phyloP scores from a whole-genome alignment of 202 grass and related monocot genomes.

The Schoenoplectus tabernaemontani region DNA sequence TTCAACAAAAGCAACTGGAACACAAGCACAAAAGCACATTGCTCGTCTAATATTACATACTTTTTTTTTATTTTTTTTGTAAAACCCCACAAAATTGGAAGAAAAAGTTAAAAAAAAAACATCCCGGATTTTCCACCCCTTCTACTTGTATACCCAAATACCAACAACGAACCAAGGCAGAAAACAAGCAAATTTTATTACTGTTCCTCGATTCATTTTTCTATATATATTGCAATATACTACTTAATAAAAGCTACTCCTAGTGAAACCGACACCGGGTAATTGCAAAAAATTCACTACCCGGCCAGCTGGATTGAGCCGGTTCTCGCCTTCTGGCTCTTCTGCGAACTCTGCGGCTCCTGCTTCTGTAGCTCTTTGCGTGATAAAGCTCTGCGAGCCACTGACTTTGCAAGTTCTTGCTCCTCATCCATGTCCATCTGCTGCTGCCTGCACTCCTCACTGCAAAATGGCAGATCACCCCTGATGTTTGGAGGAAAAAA shows the following conservation, averaged over 20 bases:
- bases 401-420: neutral
- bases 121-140: neutral
- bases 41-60: neutral
- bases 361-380: constrained; percentile 14
- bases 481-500: constrained; percentile 23
- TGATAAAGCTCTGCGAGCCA: neutral
- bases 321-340: constrained; percentile 1
- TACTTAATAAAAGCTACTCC: neutral
- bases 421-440: constrained; percentile 78
- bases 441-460: constrained; percentile 84
- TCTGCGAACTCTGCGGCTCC: neutral
- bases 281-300: constrained; percentile 21
- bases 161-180: neutral
- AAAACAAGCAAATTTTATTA: neutral
- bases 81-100: constrained; percentile 19
- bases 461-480: constrained; percentile 90
- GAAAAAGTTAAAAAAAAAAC: neutral
- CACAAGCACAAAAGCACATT: neutral
- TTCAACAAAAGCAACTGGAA: neutral
- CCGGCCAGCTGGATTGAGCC: constrained; percentile 16
- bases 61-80: constrained; percentile 1
- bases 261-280: neutral
- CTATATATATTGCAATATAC: constrained; percentile 4
- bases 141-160: constrained; percentile 23
- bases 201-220: constrained; percentile 14